phyloP scores from a whole-genome alignment of 2,329 filamentous ascomycete species.

The Dendryphion nanum region DNA sequence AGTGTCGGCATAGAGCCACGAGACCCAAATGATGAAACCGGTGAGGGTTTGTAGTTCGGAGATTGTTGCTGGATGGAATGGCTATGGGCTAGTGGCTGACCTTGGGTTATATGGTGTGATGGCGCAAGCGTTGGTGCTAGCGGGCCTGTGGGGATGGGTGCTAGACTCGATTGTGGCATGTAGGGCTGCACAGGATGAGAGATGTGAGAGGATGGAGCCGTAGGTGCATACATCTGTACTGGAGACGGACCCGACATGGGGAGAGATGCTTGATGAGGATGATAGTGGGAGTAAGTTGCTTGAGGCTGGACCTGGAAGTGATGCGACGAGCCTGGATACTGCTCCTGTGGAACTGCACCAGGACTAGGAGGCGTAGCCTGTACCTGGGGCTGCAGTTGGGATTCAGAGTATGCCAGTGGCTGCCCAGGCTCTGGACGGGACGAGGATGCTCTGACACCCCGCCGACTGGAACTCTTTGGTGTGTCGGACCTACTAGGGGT shows the following conservation, averaged over 20 bases:
- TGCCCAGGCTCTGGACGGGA: not conserved
- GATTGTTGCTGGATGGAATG: slow-evolving; percentile 22
- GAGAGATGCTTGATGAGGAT: slow-evolving; percentile 17
- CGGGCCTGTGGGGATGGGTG: slow-evolving; percentile 15
- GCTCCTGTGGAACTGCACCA: not conserved
- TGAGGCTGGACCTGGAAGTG: too few relatives aligned
- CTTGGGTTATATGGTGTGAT: too few relatives aligned
- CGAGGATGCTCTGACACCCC: not conserved
- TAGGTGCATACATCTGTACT: slow-evolving; percentile 1
- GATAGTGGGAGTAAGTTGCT: not conserved
- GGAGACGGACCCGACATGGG: slow-evolving; percentile 2
- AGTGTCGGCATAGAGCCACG: slow-evolving; percentile 9
- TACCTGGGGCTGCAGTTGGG: slow-evolving; percentile 1
- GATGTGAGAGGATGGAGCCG: slow-evolving; percentile 9
- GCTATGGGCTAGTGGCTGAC: slow-evolving; percentile 8
- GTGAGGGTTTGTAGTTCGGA: slow-evolving; percentile 9
- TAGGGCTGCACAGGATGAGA: too few relatives aligned
- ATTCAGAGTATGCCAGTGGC: not conserved
- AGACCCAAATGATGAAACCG: slow-evolving; percentile 9
- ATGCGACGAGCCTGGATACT: not conserved
- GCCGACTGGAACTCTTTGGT: slow-evolving; percentile 4
- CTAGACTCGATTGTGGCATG: slow-evolving; percentile 25
- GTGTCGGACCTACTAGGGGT: slow-evolving; percentile 14
- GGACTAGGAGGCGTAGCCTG: not conserved
- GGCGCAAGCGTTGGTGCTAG: too few relatives aligned